Evolutionary conservation across 441 rosid genomes (phyloP).

Genomic region (Corymbia calophylla): DNA sequence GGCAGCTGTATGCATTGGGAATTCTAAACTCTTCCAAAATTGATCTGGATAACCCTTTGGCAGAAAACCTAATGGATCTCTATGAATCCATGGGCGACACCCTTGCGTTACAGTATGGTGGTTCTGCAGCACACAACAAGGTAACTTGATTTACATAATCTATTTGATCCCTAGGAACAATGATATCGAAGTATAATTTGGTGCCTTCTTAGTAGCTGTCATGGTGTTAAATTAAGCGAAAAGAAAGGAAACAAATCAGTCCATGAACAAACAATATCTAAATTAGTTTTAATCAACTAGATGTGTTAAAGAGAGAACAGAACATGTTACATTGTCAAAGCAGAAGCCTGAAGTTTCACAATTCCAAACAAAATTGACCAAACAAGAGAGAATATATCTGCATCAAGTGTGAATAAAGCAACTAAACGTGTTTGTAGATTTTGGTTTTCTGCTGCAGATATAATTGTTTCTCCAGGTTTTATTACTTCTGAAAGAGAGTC

Average conservation of each 20-base stretch:
- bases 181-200: not conserved
- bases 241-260: not conserved
- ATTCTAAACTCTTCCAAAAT: slow-evolving; percentile 53
- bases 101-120: slow-evolving; percentile 97
- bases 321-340: not conserved
- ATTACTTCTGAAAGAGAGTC: not conserved
- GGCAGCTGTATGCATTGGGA: slow-evolving; percentile 79
- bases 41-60: slow-evolving; percentile 80
- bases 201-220: not conserved
- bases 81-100: slow-evolving; percentile 99
- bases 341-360: not conserved
- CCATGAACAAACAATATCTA: not conserved
- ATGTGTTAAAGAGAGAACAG: not conserved
- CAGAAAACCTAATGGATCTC: slow-evolving; percentile 75
- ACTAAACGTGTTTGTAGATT: not conserved
- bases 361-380: not conserved
- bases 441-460: not conserved
- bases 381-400: not conserved
- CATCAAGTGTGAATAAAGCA: not conserved
- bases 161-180: not conserved
- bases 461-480: not conserved
- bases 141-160: slow-evolving; percentile 12
- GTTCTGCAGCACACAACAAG: slow-evolving; percentile 99
- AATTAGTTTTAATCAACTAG: not conserved
- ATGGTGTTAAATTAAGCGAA: not conserved